A percentile compares a stretch with the other conserved stretches of the same genome.
phyloP scores from a whole-genome alignment of 1,284 basidiomycete genomes.

The Pseudozyma tsukubaensis region DNA sequence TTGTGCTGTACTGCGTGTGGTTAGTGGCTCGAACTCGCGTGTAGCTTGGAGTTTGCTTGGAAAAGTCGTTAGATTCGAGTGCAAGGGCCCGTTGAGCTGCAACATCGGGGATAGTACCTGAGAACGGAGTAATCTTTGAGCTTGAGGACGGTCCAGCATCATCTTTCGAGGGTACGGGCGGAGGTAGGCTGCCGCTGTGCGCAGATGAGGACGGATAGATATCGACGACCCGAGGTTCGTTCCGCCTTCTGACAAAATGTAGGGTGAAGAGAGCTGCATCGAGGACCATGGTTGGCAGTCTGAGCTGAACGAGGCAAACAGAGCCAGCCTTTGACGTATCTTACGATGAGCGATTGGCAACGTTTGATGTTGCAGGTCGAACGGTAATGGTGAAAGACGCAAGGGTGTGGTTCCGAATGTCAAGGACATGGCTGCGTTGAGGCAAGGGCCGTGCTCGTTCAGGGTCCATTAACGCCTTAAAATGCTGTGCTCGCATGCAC shows the following conservation, averaged over 20 bases:
- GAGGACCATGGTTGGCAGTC: conserved; percentile 39
- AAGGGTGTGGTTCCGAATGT: not conserved
- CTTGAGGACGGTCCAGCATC: not conserved
- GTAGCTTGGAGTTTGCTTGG: conserved; percentile 41
- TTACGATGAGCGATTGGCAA: no score
- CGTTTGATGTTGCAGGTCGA: no score
- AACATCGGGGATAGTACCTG: conserved; percentile 40
- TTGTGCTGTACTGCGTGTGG: conserved; percentile 37
- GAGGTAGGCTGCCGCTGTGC: conserved; percentile 1
- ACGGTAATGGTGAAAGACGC: not conserved
- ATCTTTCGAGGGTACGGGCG: conserved; percentile 36
- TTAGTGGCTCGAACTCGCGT: conserved; percentile 47
- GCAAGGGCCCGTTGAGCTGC: conserved; percentile 27
- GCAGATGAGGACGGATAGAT: conserved; percentile 29
- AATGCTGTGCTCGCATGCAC: conserved; percentile 5
- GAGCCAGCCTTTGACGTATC: no score
- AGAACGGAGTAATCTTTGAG: conserved; percentile 25
- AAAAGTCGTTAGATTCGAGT: conserved; percentile 34
- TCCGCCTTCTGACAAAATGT: conserved; percentile 37
- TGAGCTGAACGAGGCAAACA: no score
- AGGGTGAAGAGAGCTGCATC: conserved; percentile 55
- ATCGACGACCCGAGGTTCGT: conserved; percentile 50
- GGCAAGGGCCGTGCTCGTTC: not conserved
- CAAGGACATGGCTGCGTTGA: no score
- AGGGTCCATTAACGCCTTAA: conserved; percentile 10